A percentile compares a stretch with the other conserved stretches of the same genome.
These are phyloP conservation scores for Pezizomycotina sp. DNA, from an alignment of 2,329 filamentous ascomycete genomes.

Conservation along the genomic window DNA sequence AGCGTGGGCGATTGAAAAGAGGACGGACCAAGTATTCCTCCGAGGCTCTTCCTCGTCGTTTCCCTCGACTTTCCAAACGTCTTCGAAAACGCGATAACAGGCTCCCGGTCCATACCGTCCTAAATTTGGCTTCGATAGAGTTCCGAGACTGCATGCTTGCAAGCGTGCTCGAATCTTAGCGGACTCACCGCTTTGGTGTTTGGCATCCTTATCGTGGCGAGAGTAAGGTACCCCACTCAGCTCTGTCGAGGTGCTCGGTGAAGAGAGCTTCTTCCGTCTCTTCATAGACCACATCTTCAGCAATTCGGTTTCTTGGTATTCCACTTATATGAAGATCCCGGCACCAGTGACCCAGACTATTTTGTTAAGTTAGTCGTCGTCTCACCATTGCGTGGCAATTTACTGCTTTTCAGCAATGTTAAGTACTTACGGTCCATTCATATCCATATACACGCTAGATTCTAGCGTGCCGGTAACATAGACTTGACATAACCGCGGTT, in stretches of 20 bases:
- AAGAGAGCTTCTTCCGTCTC: constrained; percentile 47
- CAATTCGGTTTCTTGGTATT: constrained; percentile 34
- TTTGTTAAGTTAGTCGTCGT: not conserved
- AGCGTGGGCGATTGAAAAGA: constrained; percentile 61
- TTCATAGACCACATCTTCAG: constrained; percentile 53
- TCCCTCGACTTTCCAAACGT: constrained; percentile 39
- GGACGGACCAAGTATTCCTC: constrained; percentile 37
- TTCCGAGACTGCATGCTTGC: constrained; percentile 50
- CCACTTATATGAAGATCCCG: constrained; percentile 54
- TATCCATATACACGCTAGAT: constrained; percentile 48
- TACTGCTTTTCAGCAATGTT: not conserved
- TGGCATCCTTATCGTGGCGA: constrained; percentile 44
- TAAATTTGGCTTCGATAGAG: constrained; percentile 47
- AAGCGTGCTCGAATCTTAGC: constrained; percentile 50
- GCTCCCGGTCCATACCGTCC: constrained; percentile 57
- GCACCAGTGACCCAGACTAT: constrained; percentile 66
- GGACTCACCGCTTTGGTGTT: constrained; percentile 56
- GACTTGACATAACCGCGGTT: constrained; percentile 61
- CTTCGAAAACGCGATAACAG: constrained; percentile 64
- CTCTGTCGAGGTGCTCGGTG: constrained; percentile 54
- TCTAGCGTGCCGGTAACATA: constrained; percentile 50
- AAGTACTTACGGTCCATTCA: constrained; percentile 38
- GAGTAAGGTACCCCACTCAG: constrained; percentile 80
- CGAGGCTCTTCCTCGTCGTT: constrained; percentile 26
- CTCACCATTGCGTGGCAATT: constrained; percentile 29